Evolutionary conservation across 305 asterid species (phyloP), one percentile per base, ranked within the genome.

Genomic region (Solanum aculeatissimum): DNA sequence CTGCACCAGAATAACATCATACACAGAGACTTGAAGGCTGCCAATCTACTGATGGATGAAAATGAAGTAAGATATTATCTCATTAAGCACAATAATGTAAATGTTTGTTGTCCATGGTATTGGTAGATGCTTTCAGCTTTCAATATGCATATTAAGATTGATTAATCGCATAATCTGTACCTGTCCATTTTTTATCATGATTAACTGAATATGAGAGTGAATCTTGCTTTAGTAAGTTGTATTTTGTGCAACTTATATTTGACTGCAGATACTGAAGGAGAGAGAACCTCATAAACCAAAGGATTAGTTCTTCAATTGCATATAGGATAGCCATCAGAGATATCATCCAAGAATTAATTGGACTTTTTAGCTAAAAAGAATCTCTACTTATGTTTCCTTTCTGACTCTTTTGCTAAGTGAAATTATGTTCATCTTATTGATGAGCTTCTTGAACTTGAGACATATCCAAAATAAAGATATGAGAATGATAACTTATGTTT

Each of bases 21-120:
- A 53, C 87, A 85, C 49, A 85, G 87, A 78, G 87, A 85, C 84
- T 85, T 85, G 87, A 85, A 85, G 80, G 87, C 87, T 79, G 87
- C 87, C 54, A 85, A 85, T 80, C 84, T 85, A 63, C 43, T 85
- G 84, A 85, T 85, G 87, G 87, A 85, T 85, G 87, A 85, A 80
- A 85, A 79, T 85, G 87, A 85, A 49, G 87, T 85, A 80, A 85
- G 87, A 51, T 35, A 40, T 29, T 60, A 21, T 42, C 51, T 57
- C 25, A 72, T 19, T 42, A 7, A 49, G 54, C 27, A 4, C 65
- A 45, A 49, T 57, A 27, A 14, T 54, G 45, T 53, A 13, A 6
- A 35, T 84, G 19, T 58, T 27, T 57, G 45, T 27, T 40, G 23
- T 68, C 68, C 42, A 57, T 42, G 19, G 25, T 51, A 53, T 29